phyloP scores from a whole-genome alignment of 257 asterid genomes.

The Solanum tarijense region DNA sequence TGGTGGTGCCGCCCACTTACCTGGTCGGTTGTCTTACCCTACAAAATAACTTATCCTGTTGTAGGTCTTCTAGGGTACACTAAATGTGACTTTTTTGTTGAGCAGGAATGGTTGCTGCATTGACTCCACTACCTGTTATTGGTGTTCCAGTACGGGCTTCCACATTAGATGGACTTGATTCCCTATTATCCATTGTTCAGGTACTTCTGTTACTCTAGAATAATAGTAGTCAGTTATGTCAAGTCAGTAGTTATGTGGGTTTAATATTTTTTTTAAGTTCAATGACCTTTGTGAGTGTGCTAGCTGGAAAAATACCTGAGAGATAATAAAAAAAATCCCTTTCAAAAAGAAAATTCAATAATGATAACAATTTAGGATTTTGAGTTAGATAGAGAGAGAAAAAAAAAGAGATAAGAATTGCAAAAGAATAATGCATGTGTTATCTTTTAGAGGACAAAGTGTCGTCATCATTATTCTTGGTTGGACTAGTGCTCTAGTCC shows the following conservation, averaged over 20 bases:
- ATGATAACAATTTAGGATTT: not conserved
- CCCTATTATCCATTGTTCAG: slow-evolving; percentile 96
- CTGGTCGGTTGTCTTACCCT: slow-evolving; percentile 35
- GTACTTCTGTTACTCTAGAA: slow-evolving; percentile 18
- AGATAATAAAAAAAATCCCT: not conserved
- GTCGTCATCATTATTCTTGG: not conserved
- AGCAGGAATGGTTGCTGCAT: slow-evolving; percentile 96
- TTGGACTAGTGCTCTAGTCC: not conserved
- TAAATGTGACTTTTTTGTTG: not conserved
- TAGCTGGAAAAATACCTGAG: not conserved
- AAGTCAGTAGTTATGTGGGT: not conserved
- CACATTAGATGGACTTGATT: slow-evolving; percentile 84
- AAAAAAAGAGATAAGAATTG: not conserved
- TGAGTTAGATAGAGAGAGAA: not conserved
- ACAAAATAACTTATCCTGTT: not conserved
- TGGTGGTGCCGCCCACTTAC: slow-evolving; percentile 99
- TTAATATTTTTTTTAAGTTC: not conserved
- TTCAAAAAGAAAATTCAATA: not conserved
- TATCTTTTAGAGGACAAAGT: not conserved
- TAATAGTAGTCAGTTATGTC: not conserved
- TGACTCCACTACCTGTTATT: slow-evolving; percentile 92
- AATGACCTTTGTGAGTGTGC: not conserved
- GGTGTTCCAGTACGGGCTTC: slow-evolving; percentile 98
- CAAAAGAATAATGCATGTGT: not conserved
- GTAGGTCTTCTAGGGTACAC: not conserved